Percentiles rank a stretch among this genome's conserved stretches.
Conservation (phyloP, 805 yeast genomes). For the Candida anglica region DNA sequence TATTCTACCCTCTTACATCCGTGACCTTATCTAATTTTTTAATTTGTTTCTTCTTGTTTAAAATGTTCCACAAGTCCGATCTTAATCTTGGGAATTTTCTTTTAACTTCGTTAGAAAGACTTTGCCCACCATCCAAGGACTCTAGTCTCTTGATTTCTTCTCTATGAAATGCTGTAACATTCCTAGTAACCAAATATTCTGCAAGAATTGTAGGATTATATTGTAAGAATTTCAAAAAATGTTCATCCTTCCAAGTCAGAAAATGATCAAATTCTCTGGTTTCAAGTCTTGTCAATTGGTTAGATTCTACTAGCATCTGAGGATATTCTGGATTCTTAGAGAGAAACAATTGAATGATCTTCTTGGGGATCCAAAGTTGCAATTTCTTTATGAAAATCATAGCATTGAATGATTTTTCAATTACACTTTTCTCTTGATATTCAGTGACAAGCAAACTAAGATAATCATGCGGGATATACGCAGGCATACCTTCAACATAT, state of each 20-base stretch:
- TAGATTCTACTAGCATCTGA: background rate
- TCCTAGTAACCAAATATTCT: constrained; percentile 23
- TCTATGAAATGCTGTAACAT: constrained; percentile 31
- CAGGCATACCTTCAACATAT: constrained; percentile 30
- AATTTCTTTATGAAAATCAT: constrained; percentile 1
- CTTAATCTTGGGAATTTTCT: background rate
- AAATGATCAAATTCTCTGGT: constrained; percentile 2
- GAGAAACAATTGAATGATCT: constrained; percentile 8
- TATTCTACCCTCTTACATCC: too few species aligned
- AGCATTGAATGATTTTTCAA: constrained; percentile 30
- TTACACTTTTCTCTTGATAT: constrained; percentile 24
- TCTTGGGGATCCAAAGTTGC: constrained; percentile 3
- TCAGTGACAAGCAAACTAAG: constrained; percentile 24
- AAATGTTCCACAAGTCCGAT: too few species aligned
- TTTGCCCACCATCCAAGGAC: constrained; percentile 9
- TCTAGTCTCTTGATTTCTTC: constrained; percentile 18
- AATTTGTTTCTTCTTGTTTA: too few species aligned
- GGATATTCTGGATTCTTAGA: constrained; percentile 1
- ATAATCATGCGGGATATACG: constrained; percentile 31
- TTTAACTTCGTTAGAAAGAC: too few species aligned
- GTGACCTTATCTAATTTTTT: too few species aligned
- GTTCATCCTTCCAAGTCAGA: constrained; percentile 10
- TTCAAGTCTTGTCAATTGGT: background rate
- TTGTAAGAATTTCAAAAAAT: constrained; percentile 22
- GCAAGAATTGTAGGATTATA: constrained; percentile 23